Evolutionary conservation across 108 stramenopile genomes (phyloP).

Genomic region (Skeletonema menzelii): DNA sequence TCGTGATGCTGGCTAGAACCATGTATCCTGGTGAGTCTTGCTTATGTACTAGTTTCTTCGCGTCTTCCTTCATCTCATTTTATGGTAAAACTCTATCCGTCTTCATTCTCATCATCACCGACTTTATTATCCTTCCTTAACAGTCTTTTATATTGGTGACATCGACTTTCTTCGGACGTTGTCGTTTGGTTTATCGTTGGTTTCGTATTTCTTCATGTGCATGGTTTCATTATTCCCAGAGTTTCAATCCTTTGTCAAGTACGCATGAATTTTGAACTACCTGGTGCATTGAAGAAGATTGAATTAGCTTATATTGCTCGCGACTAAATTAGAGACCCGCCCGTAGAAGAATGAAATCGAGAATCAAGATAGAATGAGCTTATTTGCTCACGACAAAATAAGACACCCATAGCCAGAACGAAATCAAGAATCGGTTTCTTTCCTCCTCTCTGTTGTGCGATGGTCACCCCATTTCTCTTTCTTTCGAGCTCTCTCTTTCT

Average conservation of each 20-base stretch:
- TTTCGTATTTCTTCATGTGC: background rate
- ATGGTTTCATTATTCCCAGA: background rate
- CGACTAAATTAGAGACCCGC: no score
- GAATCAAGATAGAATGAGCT: background rate
- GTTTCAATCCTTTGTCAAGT: background rate
- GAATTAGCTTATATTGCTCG: background rate
- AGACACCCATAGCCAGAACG: background rate
- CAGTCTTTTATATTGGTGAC: background rate
- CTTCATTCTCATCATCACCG: background rate
- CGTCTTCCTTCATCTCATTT: background rate
- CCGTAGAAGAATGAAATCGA: background rate
- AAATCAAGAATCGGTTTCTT: background rate
- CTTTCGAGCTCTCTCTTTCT: slow-evolving; percentile 13
- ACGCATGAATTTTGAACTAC: no score
- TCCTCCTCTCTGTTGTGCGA: slow-evolving; percentile 31
- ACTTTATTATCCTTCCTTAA: background rate
- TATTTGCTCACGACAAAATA: background rate
- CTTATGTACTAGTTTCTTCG: background rate
- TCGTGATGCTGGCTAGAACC: background rate
- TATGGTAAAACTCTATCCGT: no score
- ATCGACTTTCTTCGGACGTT: background rate
- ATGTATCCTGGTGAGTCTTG: background rate
- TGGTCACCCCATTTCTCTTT: slow-evolving; percentile 45
- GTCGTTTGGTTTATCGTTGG: background rate
- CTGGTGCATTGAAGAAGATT: background rate